Conservation (phyloP, 768 basidiomycete species). For the Amanita muscaria region DNA sequence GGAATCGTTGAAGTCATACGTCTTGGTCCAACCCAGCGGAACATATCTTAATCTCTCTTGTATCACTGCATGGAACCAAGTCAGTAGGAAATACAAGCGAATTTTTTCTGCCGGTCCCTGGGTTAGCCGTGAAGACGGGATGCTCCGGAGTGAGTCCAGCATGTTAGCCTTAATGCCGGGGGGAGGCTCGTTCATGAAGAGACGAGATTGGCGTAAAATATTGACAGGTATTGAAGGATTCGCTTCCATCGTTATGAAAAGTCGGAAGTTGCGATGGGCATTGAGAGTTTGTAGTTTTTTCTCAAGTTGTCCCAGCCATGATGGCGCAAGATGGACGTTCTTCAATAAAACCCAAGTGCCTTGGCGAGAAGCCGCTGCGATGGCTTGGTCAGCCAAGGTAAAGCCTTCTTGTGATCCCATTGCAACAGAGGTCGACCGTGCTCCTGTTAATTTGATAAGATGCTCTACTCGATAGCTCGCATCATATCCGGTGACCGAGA, state of each 20-base stretch:
- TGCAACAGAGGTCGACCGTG: conserved; percentile 81
- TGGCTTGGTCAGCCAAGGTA: conserved; percentile 90
- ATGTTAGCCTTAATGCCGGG: conserved; percentile 96
- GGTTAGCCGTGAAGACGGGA: conserved; percentile 59
- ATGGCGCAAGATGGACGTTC: conserved; percentile 93
- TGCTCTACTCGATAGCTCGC: conserved; percentile 96
- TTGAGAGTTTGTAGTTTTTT: conserved; percentile 92
- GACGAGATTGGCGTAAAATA: conserved; percentile 89
- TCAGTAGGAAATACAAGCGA: conserved; percentile 89
- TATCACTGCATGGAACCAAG: conserved; percentile 98
- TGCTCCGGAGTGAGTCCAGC: conserved; percentile 76
- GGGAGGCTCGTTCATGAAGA: conserved; percentile 98
- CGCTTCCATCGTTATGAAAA: conserved; percentile 98
- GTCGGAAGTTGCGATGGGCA: conserved; percentile 84
- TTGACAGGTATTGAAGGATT: conserved; percentile 93
- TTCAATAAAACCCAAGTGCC: conserved; percentile 96
- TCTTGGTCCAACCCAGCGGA: conserved; percentile 94
- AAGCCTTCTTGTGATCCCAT: conserved; percentile 99
- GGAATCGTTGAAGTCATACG: conserved; percentile 98
- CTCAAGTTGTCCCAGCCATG: conserved; percentile 93
- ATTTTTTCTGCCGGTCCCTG: conserved; percentile 91
- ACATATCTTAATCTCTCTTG: conserved; percentile 95
- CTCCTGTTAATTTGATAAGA: conserved; percentile 67
- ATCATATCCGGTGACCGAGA: conserved; percentile 94
- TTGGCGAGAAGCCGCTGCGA: conserved; percentile 83